Percentiles rank a stretch among this genome's conserved stretches.
Evolutionary conservation across 139 green algal species (phyloP).

Genomic region (Astrephomene gubernaculifera): DNA sequence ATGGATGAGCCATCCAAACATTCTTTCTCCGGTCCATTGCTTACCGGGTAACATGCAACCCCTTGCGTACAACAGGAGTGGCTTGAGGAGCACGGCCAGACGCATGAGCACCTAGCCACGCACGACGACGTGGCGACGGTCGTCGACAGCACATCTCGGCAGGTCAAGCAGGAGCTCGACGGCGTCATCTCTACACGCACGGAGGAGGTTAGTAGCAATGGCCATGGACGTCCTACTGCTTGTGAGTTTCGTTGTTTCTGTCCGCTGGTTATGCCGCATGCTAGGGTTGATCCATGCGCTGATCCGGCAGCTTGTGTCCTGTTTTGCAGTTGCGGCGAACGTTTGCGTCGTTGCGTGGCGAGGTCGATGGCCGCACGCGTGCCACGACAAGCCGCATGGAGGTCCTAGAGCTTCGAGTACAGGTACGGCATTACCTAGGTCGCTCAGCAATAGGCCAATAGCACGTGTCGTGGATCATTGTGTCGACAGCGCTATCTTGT

Average conservation of each 20-base stretch:
- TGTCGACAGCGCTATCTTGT: neutral
- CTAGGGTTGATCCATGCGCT: no score
- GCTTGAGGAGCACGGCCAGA: conserved; percentile 9
- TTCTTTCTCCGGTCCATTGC: no score
- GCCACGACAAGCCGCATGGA: conserved; percentile 14
- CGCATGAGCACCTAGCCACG: neutral
- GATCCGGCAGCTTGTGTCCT: no score
- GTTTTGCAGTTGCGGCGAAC: conserved; percentile 17
- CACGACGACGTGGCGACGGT: neutral
- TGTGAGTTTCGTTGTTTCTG: no score
- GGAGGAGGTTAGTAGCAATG: conserved; percentile 39
- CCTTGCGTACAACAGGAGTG: conserved; percentile 5
- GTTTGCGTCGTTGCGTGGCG: neutral
- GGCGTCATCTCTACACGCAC: neutral
- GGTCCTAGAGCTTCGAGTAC: conserved; percentile 22
- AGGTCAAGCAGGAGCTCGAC: conserved; percentile 29
- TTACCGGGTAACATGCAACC: no score
- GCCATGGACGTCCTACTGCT: no score
- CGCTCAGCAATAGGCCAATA: no score
- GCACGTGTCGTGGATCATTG: neutral
- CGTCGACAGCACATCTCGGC: neutral
- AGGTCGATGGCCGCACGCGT: conserved; percentile 14
- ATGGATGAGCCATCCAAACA: no score
- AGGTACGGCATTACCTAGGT: no score
- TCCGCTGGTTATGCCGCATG: no score